Evolutionary conservation across 2,329 filamentous ascomycete genomes (phyloP).

Genomic region (Talaromyces sp.): DNA sequence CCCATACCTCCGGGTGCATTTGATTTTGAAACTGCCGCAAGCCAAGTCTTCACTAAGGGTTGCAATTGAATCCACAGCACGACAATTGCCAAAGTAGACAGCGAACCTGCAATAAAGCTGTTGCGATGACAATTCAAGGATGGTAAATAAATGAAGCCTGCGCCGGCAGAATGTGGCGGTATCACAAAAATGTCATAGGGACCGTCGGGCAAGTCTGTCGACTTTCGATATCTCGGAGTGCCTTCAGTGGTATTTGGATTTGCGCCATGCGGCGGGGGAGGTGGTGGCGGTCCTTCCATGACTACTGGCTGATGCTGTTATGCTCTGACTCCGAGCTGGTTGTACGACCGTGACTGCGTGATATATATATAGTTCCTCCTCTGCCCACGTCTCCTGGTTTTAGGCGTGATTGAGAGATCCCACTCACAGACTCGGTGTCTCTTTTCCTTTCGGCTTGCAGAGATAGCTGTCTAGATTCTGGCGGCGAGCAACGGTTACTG

Average conservation of each 20-base stretch:
- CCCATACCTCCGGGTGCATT: slow-evolving; percentile 69
- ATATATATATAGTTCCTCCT: slow-evolving; percentile 2
- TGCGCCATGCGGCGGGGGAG: slow-evolving; percentile 81
- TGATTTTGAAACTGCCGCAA: slow-evolving; percentile 52
- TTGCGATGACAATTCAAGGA: slow-evolving; percentile 81
- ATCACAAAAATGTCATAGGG: slow-evolving; percentile 98
- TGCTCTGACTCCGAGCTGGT: slow-evolving; percentile 5
- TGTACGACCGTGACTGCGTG: slow-evolving; percentile 4
- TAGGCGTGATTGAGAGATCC: not conserved
- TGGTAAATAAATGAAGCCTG: slow-evolving; percentile 90
- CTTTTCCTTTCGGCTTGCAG: not conserved
- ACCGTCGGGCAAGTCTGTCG: slow-evolving; percentile 68
- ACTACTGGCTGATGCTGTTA: not conserved
- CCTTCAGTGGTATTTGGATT: slow-evolving; percentile 64
- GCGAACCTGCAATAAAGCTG: slow-evolving; percentile 85
- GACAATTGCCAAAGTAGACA: slow-evolving; percentile 68
- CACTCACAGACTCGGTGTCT: not conserved
- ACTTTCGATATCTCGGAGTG: slow-evolving; percentile 37
- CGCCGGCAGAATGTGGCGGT: slow-evolving; percentile 82
- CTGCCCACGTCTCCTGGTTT: not conserved
- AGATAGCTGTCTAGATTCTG: slow-evolving; percentile 18
- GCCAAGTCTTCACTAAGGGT: slow-evolving; percentile 71
- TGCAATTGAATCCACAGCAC: slow-evolving; percentile 69
- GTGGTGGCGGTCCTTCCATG: slow-evolving; percentile 51
- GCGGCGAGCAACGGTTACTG: slow-evolving; percentile 22